Conservation (phyloP, 495 filamentous ascomycete species). For the Cercophora newfieldiana region DNA sequence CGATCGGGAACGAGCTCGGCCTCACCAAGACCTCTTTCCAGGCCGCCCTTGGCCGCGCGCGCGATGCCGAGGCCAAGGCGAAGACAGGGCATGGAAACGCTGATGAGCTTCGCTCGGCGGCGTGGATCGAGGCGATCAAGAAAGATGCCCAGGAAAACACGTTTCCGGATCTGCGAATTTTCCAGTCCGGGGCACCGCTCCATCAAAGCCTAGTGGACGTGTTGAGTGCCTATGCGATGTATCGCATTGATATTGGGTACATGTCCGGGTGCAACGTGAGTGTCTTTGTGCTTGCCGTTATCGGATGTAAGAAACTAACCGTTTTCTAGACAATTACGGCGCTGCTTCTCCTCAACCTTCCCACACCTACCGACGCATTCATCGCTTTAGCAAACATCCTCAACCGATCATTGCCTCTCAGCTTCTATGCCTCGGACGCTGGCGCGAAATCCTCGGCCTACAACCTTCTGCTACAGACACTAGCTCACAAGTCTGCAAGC, state of each 20-base stretch:
- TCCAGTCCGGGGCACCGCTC: conserved; percentile 75
- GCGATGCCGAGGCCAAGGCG: conserved; percentile 59
- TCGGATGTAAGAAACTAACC: conserved; percentile 23
- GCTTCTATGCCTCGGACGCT: conserved; percentile 79
- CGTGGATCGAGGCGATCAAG: conserved; percentile 68
- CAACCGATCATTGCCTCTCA: conserved; percentile 83
- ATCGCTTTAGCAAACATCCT: conserved; percentile 81
- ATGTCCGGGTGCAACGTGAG: conserved; percentile 80
- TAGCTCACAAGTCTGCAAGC: conserved; percentile 69
- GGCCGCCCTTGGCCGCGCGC: conserved; percentile 74
- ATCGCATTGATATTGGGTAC: conserved; percentile 91
- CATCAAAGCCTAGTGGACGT: conserved; percentile 76
- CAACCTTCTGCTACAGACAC: conserved; percentile 65
- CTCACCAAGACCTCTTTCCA: conserved; percentile 74
- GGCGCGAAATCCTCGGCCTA: conserved; percentile 72
- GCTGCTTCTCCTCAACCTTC: conserved; percentile 81
- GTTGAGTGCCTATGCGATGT: conserved; percentile 87
- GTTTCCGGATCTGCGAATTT: conserved; percentile 82
- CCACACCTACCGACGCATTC: conserved; percentile 71
- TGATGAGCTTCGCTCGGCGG: conserved; percentile 48
- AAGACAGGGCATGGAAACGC: conserved; percentile 40
- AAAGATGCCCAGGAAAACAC: conserved; percentile 66
- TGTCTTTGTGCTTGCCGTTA: conserved; percentile 4
- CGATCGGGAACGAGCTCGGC: conserved; percentile 86
- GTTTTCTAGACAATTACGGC: conserved; percentile 70